Conservation (phyloP, 2,329 filamentous ascomycete genomes). For the Pyricularia sp. region DNA sequence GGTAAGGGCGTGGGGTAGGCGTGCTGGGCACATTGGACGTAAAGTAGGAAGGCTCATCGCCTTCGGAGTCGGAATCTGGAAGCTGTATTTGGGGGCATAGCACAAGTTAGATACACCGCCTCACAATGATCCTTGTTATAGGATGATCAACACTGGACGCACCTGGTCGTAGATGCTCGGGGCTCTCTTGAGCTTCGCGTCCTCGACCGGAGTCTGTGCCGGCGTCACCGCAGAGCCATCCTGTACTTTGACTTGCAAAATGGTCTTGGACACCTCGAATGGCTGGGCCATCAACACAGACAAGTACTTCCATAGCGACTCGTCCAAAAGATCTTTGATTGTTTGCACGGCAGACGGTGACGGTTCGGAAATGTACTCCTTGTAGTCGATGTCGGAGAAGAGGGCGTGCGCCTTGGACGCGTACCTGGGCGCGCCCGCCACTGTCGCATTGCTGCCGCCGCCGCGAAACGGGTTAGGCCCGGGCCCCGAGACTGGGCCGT, state of each 20-base stretch:
- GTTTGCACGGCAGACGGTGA: conserved; percentile 69
- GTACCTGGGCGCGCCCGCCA: conserved; percentile 24
- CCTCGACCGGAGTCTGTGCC: neutral
- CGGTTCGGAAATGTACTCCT: conserved; percentile 70
- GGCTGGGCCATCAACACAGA: conserved; percentile 85
- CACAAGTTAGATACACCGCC: neutral
- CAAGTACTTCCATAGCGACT: conserved; percentile 85
- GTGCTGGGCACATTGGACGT: conserved; percentile 53
- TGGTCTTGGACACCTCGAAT: conserved; percentile 92
- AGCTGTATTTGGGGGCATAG: neutral
- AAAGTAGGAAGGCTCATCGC: conserved; percentile 79
- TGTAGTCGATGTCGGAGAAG: conserved; percentile 85
- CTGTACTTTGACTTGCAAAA: conserved; percentile 67
- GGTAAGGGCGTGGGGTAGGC: conserved; percentile 33
- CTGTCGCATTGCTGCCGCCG: conserved; percentile 27
- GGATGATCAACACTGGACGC: neutral
- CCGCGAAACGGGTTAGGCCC: conserved; percentile 36
- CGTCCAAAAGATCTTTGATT: conserved; percentile 68
- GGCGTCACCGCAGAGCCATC: conserved; percentile 30
- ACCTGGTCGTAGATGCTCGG: conserved; percentile 4
- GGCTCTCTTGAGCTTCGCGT: conserved; percentile 8
- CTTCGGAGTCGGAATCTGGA: conserved; percentile 56
- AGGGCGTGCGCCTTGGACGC: conserved; percentile 69
- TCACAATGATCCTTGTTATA: neutral
- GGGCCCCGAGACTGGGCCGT: conserved; percentile 24